Percentiles rank a stretch among this genome's conserved stretches.
phyloP scores from a whole-genome alignment of 768 basidiomycete genomes.

The Agaricus blazei region DNA sequence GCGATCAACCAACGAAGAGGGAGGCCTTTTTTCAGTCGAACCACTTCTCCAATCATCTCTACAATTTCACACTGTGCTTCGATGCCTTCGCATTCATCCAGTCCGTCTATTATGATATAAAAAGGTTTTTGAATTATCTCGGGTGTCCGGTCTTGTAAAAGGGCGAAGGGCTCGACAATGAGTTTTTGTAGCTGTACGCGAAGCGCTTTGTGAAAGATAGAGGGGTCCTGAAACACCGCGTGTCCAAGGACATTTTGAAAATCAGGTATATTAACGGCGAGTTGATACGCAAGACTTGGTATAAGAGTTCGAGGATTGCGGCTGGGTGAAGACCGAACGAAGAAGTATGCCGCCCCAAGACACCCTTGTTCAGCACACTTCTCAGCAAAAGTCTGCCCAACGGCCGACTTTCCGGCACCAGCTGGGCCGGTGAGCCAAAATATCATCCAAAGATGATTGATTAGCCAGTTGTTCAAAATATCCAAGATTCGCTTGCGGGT shows the following conservation, averaged over 20 bases:
- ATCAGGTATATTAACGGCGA: neutral
- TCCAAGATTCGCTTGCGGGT: neutral
- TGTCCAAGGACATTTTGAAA: neutral
- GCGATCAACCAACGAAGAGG: neutral
- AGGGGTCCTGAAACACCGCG: neutral
- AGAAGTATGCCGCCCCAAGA: constrained; percentile 1
- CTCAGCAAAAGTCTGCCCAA: constrained; percentile 3
- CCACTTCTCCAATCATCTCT: neutral
- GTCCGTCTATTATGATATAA: neutral
- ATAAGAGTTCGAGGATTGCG: neutral
- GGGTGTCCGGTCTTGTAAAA: too few relatives aligned
- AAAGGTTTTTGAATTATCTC: too few relatives aligned
- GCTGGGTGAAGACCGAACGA: neutral
- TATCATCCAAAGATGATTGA: neutral
- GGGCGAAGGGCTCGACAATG: neutral
- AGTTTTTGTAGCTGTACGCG: neutral
- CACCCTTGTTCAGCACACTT: neutral
- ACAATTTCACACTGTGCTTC: neutral
- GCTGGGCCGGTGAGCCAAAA: constrained; percentile 7
- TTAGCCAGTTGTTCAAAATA: neutral
- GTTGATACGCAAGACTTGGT: neutral
- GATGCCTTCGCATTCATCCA: neutral
- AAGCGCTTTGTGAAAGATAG: neutral
- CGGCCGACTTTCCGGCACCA: constrained; percentile 8
- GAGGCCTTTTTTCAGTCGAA: neutral